phyloP scores from a whole-genome alignment of 768 basidiomycete genomes.

The Amanita pseudoporphyria region DNA sequence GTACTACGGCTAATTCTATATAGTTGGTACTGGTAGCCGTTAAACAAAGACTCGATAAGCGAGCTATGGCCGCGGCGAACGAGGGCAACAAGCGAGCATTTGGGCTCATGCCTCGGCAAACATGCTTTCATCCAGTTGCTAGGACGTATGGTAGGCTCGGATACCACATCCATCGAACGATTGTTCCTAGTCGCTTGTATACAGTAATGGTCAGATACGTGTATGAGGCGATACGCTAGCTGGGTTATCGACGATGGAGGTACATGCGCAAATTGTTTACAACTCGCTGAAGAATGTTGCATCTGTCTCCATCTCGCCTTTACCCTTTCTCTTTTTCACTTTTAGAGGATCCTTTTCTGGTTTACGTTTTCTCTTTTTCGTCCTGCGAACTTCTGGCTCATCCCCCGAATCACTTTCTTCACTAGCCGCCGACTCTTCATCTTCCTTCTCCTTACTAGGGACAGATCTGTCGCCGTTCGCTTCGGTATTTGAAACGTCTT shows the following conservation, averaged over 20 bases:
- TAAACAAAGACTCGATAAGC: background rate
- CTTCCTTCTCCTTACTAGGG: background rate
- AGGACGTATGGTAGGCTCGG: background rate
- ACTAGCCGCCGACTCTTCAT: background rate
- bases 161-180: background rate
- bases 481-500: slow-evolving; percentile 13
- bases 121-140: background rate
- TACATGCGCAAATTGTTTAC: slow-evolving; percentile 19
- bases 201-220: background rate
- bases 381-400: slow-evolving; percentile 18
- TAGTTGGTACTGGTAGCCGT: no score
- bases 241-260: background rate
- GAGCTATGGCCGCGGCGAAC: background rate
- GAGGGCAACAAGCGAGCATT: background rate
- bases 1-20: no score
- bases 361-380: slow-evolving; percentile 49
- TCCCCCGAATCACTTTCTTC: slow-evolving; percentile 10
- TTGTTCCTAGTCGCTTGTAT: slow-evolving; percentile 11
- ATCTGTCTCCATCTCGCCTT: slow-evolving; percentile 47
- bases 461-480: slow-evolving; percentile 4
- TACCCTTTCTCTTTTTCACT: slow-evolving; percentile 47
- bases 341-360: slow-evolving; percentile 39
- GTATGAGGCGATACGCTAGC: background rate
- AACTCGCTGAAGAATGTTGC: slow-evolving; percentile 61
- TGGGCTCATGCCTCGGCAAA: no score